Base-by-base conservation (phyloP, 2,329 filamentous ascomycete genomes). In the Ceratocystiopsis minuta region DNA sequence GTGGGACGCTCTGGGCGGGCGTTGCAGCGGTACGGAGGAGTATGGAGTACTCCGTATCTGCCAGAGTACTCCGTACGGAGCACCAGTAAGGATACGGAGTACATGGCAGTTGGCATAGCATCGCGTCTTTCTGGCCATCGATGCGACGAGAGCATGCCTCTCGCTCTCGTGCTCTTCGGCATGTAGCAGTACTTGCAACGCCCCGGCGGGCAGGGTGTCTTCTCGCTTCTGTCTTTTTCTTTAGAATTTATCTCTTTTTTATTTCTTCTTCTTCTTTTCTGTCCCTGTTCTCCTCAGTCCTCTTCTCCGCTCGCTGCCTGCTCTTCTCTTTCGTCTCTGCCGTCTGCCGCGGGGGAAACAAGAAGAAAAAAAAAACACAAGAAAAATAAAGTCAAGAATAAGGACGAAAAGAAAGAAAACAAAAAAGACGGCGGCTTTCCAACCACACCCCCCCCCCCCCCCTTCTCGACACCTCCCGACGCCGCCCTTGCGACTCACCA, bases 221-320 rank as follows among this genome's bases (percentile, higher is more conserved):
- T 28, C 15, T 42, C 20, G n/a, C n/a, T n/a, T n/a, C n/a, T n/a
- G 16, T 20, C 16, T 31, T 37, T 32, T 42, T 41, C 15, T 15
- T 37, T 20, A 4, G 20, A 7, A 7, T 20, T 20, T 7, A 7
- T 20, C 13, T 38, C 32, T 36, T 34, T 33, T 37, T n/a, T 31
- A 11, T 6, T 34, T 38, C 36, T 13, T n/a, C 18, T 16, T 20
- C 17, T 7, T 38, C 18, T 20, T 17, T 15, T 35, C n/a, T 14
- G 12, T n/a, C 18, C 43, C 42, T 42, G 37, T 16, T 16, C 15
- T 36, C n/a, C n/a, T n/a, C n/a, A n/a, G n/a, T n/a, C n/a, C n/a
- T n/a, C n/a, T n/a, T n/a, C n/a, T n/a, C n/a, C n/a, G n/a, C n/a
- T n/a, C n/a, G n/a, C n/a, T n/a, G n/a, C n/a, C n/a, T n/a, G n/a